Base-by-base conservation (phyloP, 2,329 filamentous ascomycete species). In the Trichoderma polysporum region DNA sequence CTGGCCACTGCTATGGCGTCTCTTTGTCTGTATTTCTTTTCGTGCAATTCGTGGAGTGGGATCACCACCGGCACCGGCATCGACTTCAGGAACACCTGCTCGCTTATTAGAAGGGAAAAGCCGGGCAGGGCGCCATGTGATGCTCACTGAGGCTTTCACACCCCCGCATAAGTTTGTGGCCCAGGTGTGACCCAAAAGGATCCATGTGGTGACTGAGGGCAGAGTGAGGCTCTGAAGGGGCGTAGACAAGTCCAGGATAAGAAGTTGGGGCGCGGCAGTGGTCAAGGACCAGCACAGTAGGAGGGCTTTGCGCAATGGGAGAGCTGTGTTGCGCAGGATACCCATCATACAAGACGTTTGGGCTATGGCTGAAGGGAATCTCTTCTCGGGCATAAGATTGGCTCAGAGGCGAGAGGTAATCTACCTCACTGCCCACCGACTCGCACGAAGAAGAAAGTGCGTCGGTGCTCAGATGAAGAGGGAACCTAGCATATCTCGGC, bases 381-480 rank as follows among this genome's bases (percentile, higher is more conserved):
- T 89, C 86, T 31, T 89, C 86, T 69, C 85, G 85, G 77, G 69
- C 83, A 83, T 79, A 88, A 69, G 77, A 78, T 69, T 87, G 86
- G 74, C 82, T 83, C 70, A 89, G 80, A 9, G 87, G 86, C 3
- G 87, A 89, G 72, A 87, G 77, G 72, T 89, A 89, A 72, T 89
- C 86, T 67, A 85, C 83, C 29, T 89, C 87, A 73, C 85, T 88
- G 74, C 85, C 88, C 65, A 89, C 80, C 2, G 86, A 85, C 70
- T 88, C 86, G 66, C 87, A 80, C 0, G 85, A 85, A 0, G 84
- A 82, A 1, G 85, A 84, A 33, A 87, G 78, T 53, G 82, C 79
- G 33, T 85, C 84, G 59, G 78, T 79, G 69, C 85, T 77, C 57
- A 84, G 81, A 69, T 83, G 78, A 68, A 82, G 74, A 49, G 80